Evolutionary conservation across 352 stramenopile species (phyloP), one percentile per base, ranked within the genome.

Genomic region (Globisporangium middletonii): DNA sequence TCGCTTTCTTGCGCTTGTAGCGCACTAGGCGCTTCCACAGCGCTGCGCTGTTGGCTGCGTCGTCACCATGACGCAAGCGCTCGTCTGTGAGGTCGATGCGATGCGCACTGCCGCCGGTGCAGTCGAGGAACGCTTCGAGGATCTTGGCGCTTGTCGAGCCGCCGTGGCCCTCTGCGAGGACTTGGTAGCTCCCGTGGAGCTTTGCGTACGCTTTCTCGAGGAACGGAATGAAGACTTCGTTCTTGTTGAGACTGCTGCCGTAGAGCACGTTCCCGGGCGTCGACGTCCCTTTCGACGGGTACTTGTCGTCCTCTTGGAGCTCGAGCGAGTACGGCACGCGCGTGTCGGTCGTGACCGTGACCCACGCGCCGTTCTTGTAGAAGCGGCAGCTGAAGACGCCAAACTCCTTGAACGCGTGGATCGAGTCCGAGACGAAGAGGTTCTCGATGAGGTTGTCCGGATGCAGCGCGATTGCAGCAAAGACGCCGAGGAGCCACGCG

Each of bases 201-300:
- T 97, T 97, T 13, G 88, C 88, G 53, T 91, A 96, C 33, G 88
- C 87, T 57, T 97, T 97, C 61, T 96, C 89, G 8, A 97, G 57
- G 8, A 96, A 67, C 26, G 79, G 71, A 28, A 97, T 65, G 63
- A 93, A 97, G 2, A 96, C 70, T 71, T 96, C 88, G 56, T 92
- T 96, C 56, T 79, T 79, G 59, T 93, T 77, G 13, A 77, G 33
- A 35, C 73, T 89, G 30, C 72, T 66, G 18, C 88, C 84, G 52
- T 96, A 97, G 0, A 95, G 69, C 42, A 71, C 65, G 26, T 72
- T 68, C 5, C 80, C 76, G 0, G 77, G 73, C 1, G 67, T 73
- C 9, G 62, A 65, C n/a, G 54, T 47, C 23, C 51, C 63, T 42
- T 60, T 60, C 38, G 50, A 28, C 26, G 71, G 64, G 37, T 49